phyloP scores from a whole-genome alignment of 768 basidiomycete genomes.

The Kondoa malvinella region DNA sequence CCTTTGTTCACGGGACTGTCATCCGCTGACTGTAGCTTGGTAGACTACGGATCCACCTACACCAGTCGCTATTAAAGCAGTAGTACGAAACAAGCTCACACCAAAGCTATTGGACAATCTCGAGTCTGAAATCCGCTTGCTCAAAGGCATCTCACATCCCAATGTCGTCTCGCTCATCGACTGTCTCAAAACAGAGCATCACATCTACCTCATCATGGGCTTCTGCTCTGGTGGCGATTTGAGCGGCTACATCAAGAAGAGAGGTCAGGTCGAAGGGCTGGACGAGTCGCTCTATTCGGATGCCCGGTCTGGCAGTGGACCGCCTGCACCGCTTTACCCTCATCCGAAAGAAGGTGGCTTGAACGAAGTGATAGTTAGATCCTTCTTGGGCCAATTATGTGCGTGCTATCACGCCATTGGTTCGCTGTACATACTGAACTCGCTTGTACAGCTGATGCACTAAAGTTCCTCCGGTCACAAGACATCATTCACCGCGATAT shows the following conservation, averaged over 20 bases:
- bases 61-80: constrained; percentile 73
- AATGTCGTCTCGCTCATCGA: constrained; percentile 87
- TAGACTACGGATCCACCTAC: constrained; percentile 13
- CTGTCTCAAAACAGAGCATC: constrained; percentile 49
- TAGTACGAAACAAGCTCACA: constrained; percentile 68
- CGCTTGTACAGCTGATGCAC: constrained; percentile 55
- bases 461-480: constrained; percentile 74
- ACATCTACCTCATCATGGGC: constrained; percentile 85
- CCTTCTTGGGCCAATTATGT: constrained; percentile 82
- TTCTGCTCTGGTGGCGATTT: constrained; percentile 92
- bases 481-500: constrained; percentile 93
- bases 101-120: constrained; percentile 90
- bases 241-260: constrained; percentile 89
- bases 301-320: constrained; percentile 33
- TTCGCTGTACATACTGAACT: not conserved
- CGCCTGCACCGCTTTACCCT: constrained; percentile 42
- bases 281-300: constrained; percentile 59
- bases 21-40: not conserved
- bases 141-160: constrained; percentile 78
- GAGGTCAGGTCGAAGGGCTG: constrained; percentile 77
- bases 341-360: constrained; percentile 83
- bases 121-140: constrained; percentile 92
- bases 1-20: not conserved
- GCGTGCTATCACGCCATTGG: constrained; percentile 26
- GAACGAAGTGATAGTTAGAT: constrained; percentile 73